Percentiles rank a stretch among this genome's conserved stretches.
Evolutionary conservation across 2,329 filamentous ascomycete species (phyloP).

Genomic region (Alternaria brassicae): DNA sequence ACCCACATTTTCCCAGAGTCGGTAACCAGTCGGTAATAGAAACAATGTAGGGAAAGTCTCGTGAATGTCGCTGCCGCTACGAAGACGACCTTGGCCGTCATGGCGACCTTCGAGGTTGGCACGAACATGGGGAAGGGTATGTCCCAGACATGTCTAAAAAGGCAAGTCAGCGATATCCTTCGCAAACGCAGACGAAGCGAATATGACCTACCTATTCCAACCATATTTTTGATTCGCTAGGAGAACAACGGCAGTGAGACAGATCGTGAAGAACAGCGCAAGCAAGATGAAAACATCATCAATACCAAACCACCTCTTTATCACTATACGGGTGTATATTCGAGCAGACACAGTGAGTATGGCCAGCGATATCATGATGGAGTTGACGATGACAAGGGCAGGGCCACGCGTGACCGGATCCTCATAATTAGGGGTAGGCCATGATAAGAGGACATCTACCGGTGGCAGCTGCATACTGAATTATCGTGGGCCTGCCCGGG

Average conservation of each 20-base stretch:
- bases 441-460: constrained; percentile 40
- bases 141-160: constrained; percentile 53
- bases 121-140: constrained; percentile 40
- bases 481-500: constrained; percentile 8
- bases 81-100: constrained; percentile 54
- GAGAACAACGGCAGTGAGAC: constrained; percentile 49
- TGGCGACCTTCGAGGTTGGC: constrained; percentile 47
- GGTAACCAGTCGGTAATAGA: constrained; percentile 55
- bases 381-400: constrained; percentile 51
- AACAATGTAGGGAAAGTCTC: constrained; percentile 53
- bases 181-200: too few relatives aligned
- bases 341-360: constrained; percentile 47
- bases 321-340: constrained; percentile 50
- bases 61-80: constrained; percentile 53
- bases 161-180: not conserved
- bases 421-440: constrained; percentile 52
- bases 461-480: constrained; percentile 41
- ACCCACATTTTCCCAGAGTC: constrained; percentile 45
- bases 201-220: constrained; percentile 46
- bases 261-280: constrained; percentile 50
- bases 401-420: constrained; percentile 51
- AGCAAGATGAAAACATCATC: constrained; percentile 54
- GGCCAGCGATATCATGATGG: constrained; percentile 49
- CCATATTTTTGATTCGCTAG: constrained; percentile 53
- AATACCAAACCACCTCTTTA: constrained; percentile 54